Evolutionary conservation across 768 basidiomycete species (phyloP), one percentile per base, ranked within the genome.

Genomic region (Suillus ampliporus): DNA sequence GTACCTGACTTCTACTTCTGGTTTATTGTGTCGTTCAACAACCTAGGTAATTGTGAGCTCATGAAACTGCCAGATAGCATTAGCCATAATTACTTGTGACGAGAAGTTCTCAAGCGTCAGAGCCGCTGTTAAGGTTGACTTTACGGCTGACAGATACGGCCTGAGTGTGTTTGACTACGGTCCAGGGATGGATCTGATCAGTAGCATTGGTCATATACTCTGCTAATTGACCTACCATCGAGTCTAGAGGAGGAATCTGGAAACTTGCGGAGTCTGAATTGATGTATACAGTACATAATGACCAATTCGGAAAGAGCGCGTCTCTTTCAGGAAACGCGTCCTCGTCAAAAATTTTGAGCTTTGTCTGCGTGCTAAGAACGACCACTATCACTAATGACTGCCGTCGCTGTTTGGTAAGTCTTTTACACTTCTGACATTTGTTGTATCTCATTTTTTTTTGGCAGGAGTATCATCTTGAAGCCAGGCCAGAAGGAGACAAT

Each of bases 101-200:
- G 95, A 87, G 82, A 99, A 99, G 85, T 96, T 94, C 82, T 99
- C 95, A 65, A 99, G 83, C 1, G 96, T 98, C 68, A 99, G 82
- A 3, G 97, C 96, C 35, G 97, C 97, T n/a, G 97, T 99, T 56
- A 99, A 83, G 26, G 97, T 97, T 7, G 94, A 94, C 67, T 97
- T 85, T 61, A 99, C 97, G 21, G 95, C 95, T 26, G 94, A 91
- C 59, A 99, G 90, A 78, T 99, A 99, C 4, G 97, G 96, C 72
- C 97, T 86, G 51, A 99, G 83, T 7, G 93, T 91, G 82, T 98
- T 97, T 1, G 97, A 97, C 97, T 99, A 69, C 61, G 7, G 35
- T 61, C 43, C 28, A 58, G 43, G 40, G 43, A 60, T 57, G 44
- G 63, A 66, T 64, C 62, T 67, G 61, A 51, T 31, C 15, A 62